Evolutionary conservation across 768 basidiomycete genomes (phyloP).

Genomic region (Nidularia pulvinata): DNA sequence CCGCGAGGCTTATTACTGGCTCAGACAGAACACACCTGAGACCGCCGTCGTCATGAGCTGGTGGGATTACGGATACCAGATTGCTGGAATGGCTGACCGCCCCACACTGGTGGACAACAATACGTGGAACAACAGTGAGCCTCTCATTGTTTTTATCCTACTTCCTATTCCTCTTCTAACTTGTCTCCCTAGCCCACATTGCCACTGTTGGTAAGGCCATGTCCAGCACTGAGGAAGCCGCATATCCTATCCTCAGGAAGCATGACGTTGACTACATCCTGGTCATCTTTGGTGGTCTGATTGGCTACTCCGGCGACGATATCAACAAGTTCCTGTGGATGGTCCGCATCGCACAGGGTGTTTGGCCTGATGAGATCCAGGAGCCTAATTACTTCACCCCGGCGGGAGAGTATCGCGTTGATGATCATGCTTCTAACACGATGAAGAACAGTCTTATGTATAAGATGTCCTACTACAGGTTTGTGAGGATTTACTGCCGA

Average conservation of each 20-base stretch:
- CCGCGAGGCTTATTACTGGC: conserved; percentile 99
- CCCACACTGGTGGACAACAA: conserved; percentile 98
- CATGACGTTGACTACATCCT: conserved; percentile 98
- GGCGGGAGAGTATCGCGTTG: conserved; percentile 91
- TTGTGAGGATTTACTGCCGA: conserved; percentile 3
- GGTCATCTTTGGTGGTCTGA: conserved; percentile 94
- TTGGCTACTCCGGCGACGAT: conserved; percentile 98
- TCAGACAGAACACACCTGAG: conserved; percentile 92
- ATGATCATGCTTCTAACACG: conserved; percentile 76
- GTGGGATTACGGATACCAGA: conserved; percentile 99
- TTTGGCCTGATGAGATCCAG: conserved; percentile 98
- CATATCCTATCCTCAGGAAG: conserved; percentile 95
- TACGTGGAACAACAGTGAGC: conserved; percentile 99
- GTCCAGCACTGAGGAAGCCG: conserved; percentile 91
- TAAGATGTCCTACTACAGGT: conserved; percentile 98
- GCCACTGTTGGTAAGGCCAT: conserved; percentile 99
- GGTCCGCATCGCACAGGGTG: conserved; percentile 92
- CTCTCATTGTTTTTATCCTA: background rate
- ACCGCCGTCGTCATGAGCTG: conserved; percentile 97
- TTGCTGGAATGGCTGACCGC: conserved; percentile 98
- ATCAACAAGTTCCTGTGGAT: conserved; percentile 99
- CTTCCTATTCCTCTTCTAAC: too few species aligned
- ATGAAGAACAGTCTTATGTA: conserved; percentile 99
- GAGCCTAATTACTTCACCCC: conserved; percentile 94
- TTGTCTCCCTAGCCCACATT: conserved; percentile 71